phyloP scores from a whole-genome alignment of 2,329 filamentous ascomycete species.

The Aspergillus terreus region DNA sequence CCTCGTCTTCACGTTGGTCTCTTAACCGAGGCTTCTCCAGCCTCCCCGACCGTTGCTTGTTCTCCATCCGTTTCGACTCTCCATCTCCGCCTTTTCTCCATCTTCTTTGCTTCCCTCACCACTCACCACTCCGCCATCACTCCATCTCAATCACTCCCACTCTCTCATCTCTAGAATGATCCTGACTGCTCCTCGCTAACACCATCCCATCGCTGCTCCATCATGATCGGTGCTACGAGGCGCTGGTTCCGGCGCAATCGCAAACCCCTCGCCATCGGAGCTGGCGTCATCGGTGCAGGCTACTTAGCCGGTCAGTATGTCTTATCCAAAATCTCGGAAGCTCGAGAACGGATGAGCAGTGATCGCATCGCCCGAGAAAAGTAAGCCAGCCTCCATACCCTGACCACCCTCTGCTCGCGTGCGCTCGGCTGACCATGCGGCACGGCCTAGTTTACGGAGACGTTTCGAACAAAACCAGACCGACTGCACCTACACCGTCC shows the following conservation, averaged over 20 bases:
- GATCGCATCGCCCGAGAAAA: slow-evolving; percentile 96
- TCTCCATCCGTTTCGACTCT: neutral
- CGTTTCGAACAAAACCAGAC: slow-evolving; percentile 99
- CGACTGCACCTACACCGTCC: slow-evolving; percentile 95
- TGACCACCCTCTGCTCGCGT: slow-evolving; percentile 8
- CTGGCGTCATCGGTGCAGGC: slow-evolving; percentile 80
- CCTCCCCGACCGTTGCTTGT: slow-evolving; percentile 9
- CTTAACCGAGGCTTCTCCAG: slow-evolving; percentile 27
- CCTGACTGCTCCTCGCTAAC: neutral
- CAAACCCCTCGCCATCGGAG: slow-evolving; percentile 81
- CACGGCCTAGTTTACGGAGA: slow-evolving; percentile 67
- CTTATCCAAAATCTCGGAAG: slow-evolving; percentile 83
- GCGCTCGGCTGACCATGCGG: slow-evolving; percentile 6
- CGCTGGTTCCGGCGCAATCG: slow-evolving; percentile 91
- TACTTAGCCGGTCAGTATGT: slow-evolving; percentile 94
- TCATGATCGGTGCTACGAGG: slow-evolving; percentile 69
- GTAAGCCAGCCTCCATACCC: slow-evolving; percentile 48
- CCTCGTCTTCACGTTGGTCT: slow-evolving; percentile 3
- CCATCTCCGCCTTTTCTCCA: slow-evolving; percentile 2
- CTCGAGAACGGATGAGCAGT: slow-evolving; percentile 92
- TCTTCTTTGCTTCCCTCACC: neutral
- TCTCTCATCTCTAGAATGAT: neutral
- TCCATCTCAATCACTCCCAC: neutral
- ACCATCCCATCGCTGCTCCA: slow-evolving; percentile 13
- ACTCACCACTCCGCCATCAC: neutral